Percentiles rank a stretch among this genome's conserved stretches.
Evolutionary conservation across 2,329 filamentous ascomycete species (phyloP).

Genomic region (Apiospora sp.): DNA sequence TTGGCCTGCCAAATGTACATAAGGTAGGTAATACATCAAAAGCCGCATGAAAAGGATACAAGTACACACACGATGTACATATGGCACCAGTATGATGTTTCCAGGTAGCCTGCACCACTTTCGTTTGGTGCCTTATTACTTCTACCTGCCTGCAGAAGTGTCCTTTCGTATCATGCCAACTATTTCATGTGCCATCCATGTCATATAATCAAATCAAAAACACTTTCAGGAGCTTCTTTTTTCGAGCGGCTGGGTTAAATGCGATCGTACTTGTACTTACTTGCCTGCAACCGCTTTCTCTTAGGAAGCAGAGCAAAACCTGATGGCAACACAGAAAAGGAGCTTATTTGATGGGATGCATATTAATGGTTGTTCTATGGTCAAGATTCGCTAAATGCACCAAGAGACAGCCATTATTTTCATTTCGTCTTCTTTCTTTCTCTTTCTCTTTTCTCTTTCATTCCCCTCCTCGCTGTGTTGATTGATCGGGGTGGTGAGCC

Average conservation of each 20-base stretch:
- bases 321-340: not conserved
- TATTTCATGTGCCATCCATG: not conserved
- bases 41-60: no score
- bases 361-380: conserved; percentile 18
- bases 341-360: not conserved
- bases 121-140: not conserved
- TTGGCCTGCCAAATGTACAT: no score
- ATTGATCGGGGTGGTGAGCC: no score
- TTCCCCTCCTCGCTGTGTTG: not conserved
- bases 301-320: not conserved
- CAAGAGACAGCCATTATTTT: conserved; percentile 4
- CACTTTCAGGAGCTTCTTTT: not conserved
- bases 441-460: not conserved
- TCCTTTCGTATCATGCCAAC: not conserved
- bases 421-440: not conserved
- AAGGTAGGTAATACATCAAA: no score
- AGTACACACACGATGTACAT: no score
- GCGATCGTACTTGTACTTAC: not conserved
- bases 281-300: not conserved
- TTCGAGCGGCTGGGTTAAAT: not conserved
- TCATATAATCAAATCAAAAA: not conserved
- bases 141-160: not conserved
- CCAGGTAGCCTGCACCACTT: not conserved
- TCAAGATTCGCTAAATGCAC: conserved; percentile 21
- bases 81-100: not conserved